Base-by-base conservation (phyloP, 1,139 yeast species). In the Barnettozyma hawaiiensis region DNA sequence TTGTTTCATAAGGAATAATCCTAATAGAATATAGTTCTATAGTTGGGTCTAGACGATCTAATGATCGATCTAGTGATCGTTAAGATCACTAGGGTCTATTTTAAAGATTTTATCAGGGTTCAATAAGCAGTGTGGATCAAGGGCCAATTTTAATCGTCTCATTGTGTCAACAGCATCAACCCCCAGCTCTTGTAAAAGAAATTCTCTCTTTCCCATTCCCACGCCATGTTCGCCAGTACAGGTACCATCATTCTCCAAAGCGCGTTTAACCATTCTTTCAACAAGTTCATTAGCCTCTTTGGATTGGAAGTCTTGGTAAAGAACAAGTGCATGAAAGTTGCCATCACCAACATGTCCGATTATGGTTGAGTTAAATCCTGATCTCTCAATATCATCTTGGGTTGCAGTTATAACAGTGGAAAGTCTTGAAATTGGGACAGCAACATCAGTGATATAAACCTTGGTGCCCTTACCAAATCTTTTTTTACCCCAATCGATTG, bases 151-250 rank as follows among this genome's bases (percentile, higher is more conserved):
- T 29, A 78, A 47, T 37, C 68, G 67, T 56, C 85, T 69, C 85
- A 78, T 78, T 34, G 75, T 55, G 54, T 73, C 75, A 32, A 78
- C 68, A 0, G 83, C 69, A 8, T 67, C 71, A n/a, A 60, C 63
- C 1, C 84, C 84, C 26, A 78, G 57, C 55, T 78, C 85, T 34
- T 61, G 50, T 16, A 66, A 64, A 37, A 78, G 54, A 42, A 69
- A 70, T 14, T 67, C 70, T 49, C 84, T 61, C 51, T 78, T 78
- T 18, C 82, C 81, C 39, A 73, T 68, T 3, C 84, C 85, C 41
- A 78, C 73, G n/a, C 85, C 84, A 53, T 78, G 85, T 52, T 78
- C 84, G 18, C 85, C 85, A 2, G 81, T 76, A 44, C 80, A 73
- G 2, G 84, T 78, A 5, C 85, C 84, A 46, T 78, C 84, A 46